Evolutionary conservation across 305 asterid species (phyloP).

Genomic region (Stenogyne calaminthoides): DNA sequence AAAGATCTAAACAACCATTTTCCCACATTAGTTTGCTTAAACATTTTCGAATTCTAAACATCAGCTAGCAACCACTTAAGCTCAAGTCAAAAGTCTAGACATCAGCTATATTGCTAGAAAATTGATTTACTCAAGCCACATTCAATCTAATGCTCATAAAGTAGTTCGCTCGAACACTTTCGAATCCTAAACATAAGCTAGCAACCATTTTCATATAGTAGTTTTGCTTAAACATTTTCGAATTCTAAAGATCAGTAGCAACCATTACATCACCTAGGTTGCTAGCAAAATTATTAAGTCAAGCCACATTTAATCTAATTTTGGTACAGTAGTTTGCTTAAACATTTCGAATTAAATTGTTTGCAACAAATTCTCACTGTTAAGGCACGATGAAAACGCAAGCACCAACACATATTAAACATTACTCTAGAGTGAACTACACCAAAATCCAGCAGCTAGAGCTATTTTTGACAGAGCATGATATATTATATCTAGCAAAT

Average conservation of each 20-base stretch:
- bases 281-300: background rate
- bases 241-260: background rate
- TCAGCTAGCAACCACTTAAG: too few species aligned
- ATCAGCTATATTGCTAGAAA: background rate
- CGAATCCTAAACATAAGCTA: too few species aligned
- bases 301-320: conserved; percentile 4
- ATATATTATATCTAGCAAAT: background rate
- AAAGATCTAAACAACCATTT: background rate
- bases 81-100: conserved; percentile 1
- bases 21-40: too few species aligned
- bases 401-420: background rate
- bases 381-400: conserved; percentile 4
- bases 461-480: background rate
- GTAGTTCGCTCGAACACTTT: too few species aligned
- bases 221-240: too few species aligned
- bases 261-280: background rate
- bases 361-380: background rate
- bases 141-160: too few species aligned
- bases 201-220: too few species aligned
- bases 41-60: too few species aligned
- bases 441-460: background rate
- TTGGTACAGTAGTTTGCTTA: background rate
- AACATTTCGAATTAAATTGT: background rate
- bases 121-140: too few species aligned
- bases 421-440: background rate